These are phyloP conservation scores for Cyclotella sp. DNA, from an alignment of 108 stramenopile species.

Conservation along the genomic window DNA sequence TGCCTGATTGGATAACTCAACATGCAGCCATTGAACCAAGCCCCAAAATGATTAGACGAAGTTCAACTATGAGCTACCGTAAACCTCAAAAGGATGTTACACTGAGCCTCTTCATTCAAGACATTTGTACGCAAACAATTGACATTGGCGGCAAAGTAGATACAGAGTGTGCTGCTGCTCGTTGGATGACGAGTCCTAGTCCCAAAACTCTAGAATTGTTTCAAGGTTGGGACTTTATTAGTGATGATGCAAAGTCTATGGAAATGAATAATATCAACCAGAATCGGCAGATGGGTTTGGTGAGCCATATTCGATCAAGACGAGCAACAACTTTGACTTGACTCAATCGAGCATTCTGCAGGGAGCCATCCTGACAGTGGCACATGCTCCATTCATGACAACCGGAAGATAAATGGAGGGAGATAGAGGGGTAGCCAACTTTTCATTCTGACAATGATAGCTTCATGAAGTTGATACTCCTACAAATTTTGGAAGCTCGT, in stretches of 20 bases:
- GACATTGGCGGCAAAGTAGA: slow-evolving; percentile 7
- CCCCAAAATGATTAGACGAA: slow-evolving; percentile 7
- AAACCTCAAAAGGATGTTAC: slow-evolving; percentile 2
- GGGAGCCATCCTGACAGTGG: too few relatives aligned
- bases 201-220: slow-evolving; percentile 15
- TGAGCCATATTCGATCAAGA: slow-evolving; percentile 3
- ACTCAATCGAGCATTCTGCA: neutral
- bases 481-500: too few relatives aligned
- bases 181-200: slow-evolving; percentile 21
- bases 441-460: too few relatives aligned
- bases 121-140: slow-evolving; percentile 22
- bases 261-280: neutral
- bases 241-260: neutral
- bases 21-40: slow-evolving; percentile 20
- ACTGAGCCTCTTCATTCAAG: slow-evolving; percentile 13
- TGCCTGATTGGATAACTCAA: slow-evolving; percentile 29
- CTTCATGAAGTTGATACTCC: too few relatives aligned
- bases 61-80: slow-evolving; percentile 3
- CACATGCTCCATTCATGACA: too few relatives aligned
- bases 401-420: too few relatives aligned
- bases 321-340: neutral
- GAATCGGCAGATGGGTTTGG: neutral
- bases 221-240: slow-evolving; percentile 24
- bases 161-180: slow-evolving; percentile 9
- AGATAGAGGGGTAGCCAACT: too few relatives aligned